Base-by-base conservation (phyloP, 1,284 basidiomycete genomes). In the Anthracocystis walkeri region DNA sequence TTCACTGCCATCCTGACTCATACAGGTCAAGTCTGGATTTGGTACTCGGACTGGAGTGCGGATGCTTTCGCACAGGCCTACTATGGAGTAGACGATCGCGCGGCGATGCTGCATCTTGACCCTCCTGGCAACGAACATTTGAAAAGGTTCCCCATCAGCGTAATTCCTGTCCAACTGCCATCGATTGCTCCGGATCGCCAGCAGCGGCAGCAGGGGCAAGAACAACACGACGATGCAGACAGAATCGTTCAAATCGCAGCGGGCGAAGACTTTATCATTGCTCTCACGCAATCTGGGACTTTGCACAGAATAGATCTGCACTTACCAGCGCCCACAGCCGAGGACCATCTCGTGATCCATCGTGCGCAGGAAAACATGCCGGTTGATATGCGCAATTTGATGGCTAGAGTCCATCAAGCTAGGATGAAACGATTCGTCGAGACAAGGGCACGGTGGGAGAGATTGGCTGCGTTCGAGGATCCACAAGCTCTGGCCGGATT, bases 261-360 rank as follows among this genome's bases (percentile, higher is more conserved):
- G 6, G 78, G 78, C 2, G 71, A 76, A 38, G 60, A 77, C 35
- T 80, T 76, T 35, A 27, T 78, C 49, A 35, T 78, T 21, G 77
- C 77, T 7, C 69, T 78, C n/a, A 80, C 77, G 20, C 44, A 62
- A 10, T 16, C 50, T 3, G 78, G 78, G 6, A 55, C 48, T 0
- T 21, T 80, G n/a, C 65, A 72, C 50, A 52, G 59, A n/a, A 18
- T 80, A 7, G 65, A 78, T 42, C 21, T 78, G 21, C 59, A 56
- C 5, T 31, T 54, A 0, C 46, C 55, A 10, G 2, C n/a, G 3
- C 33, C 58, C 4, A 54, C 45, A 10, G 23, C n/a, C 1, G 45
- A 49, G 2, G 64, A 63, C 11, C 23, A 35, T 31, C 33, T 29
- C 3, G 2, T 53, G 0, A 45, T 50, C 14, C 50, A 33, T 4